A percentile compares a stretch with the other conserved stretches of the same genome.
Evolutionary conservation across 371 early-diverging fungal genomes (phyloP).

Genomic region (Zopfochytrium polystomum): DNA sequence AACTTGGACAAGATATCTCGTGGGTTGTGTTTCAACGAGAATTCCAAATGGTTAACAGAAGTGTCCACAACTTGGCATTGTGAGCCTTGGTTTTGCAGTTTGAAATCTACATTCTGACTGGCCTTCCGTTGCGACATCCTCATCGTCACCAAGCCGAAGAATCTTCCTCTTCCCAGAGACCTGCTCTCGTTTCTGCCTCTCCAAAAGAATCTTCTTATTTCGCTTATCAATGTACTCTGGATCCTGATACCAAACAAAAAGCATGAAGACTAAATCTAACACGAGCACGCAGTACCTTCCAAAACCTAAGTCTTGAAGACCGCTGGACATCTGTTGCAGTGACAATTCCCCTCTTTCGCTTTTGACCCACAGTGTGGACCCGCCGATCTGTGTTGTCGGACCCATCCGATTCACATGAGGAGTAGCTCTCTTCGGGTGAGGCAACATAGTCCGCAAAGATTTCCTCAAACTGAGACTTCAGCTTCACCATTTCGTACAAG

Average conservation of each 20-base stretch:
- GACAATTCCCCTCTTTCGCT: conserved; percentile 7
- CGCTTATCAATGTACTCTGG: conserved; percentile 32
- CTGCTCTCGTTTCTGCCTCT: conserved; percentile 48
- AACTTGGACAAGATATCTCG: conserved; percentile 35
- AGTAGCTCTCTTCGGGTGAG: not conserved
- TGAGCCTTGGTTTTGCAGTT: not conserved
- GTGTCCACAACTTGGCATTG: conserved; percentile 20
- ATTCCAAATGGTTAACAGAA: conserved; percentile 62
- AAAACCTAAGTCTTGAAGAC: conserved; percentile 12
- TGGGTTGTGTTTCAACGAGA: conserved; percentile 56
- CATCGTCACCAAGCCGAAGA: conserved; percentile 28
- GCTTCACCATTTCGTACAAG: conserved; percentile 60
- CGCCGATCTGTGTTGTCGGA: conserved; percentile 8
- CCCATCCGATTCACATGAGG: conserved; percentile 3
- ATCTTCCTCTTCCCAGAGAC: conserved; percentile 33
- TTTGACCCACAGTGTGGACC: not conserved
- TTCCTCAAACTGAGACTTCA: conserved; percentile 39
- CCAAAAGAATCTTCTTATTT: conserved; percentile 59
- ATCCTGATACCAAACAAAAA: conserved; percentile 25
- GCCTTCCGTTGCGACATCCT: conserved; percentile 17
- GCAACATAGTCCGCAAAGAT: conserved; percentile 30
- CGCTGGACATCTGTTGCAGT: not conserved
- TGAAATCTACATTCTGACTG: conserved; percentile 13
- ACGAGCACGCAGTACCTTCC: conserved; percentile 18
- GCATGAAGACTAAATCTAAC: too few relatives aligned